These are phyloP conservation scores for Pecoramyces ruminantium DNA, from an alignment of 192 early-diverging fungal genomes.

Conservation along the genomic window DNA sequence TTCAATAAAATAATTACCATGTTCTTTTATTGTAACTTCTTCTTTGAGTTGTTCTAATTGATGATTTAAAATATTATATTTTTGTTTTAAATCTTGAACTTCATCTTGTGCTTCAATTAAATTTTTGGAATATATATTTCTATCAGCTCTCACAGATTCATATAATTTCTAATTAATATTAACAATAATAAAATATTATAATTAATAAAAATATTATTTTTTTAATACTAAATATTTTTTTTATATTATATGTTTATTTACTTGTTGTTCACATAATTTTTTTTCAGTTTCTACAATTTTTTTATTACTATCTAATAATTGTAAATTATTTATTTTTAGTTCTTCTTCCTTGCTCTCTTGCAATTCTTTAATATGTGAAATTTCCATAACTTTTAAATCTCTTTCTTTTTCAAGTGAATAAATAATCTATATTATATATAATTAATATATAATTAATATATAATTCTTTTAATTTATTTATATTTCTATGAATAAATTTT, in stretches of 20 bases:
- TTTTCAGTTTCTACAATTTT: slow-evolving; percentile 35
- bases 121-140: slow-evolving; percentile 41
- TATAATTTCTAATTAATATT: slow-evolving; percentile 19
- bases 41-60: slow-evolving; percentile 47
- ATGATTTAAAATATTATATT: slow-evolving; percentile 42
- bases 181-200: no score
- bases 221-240: no score
- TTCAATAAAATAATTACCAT: slow-evolving; percentile 10
- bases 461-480: no score
- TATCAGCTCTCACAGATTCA: slow-evolving; percentile 36
- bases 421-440: slow-evolving; percentile 17
- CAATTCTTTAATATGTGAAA: slow-evolving; percentile 7
- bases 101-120: slow-evolving; percentile 40
- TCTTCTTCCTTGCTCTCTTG: slow-evolving; percentile 24
- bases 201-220: no score
- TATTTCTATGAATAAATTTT: no score
- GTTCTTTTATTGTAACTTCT: slow-evolving; percentile 35
- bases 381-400: slow-evolving; percentile 29
- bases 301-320: slow-evolving; percentile 36
- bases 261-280: slow-evolving; percentile 41
- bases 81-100: slow-evolving; percentile 41
- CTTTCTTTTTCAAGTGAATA: slow-evolving; percentile 39
- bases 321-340: slow-evolving; percentile 38
- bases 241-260: no score
- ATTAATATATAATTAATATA: no score